Base-by-base conservation (phyloP, 176 grass and related monocot species). In the Chrysopogon serrulatus region DNA sequence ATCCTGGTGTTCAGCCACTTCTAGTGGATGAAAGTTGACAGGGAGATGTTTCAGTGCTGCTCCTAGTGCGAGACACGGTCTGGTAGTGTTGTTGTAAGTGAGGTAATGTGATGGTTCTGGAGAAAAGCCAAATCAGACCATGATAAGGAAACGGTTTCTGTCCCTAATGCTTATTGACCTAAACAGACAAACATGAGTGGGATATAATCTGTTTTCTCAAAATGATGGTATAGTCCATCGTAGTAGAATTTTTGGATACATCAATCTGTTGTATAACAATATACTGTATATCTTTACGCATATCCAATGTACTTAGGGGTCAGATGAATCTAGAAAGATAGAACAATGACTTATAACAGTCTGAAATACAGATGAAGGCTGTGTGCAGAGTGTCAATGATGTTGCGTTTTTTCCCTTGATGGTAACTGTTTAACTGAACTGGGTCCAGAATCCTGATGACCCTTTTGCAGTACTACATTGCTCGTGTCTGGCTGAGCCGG, bases 1-100 rank as follows among this genome's bases (percentile, higher is more conserved):
- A 77, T 75, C 62, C 83, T 85, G 71, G 21, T 70, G 71, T 31
- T 32, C 74, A 69, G 54, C 86, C 92, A 82, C 92, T 91, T 84
- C 56, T 94, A 70, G 40, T 18, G 49, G 83, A 54, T 28, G 87
- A 73, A 63, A 78, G 40, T 78, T 89, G 80, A 89, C 31, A 40
- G 16, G 4, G 24, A 68, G 53, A 12, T 27, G 30, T 67, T 71
- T 12, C 12, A 30, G 26, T 36, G 13, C n/a, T 62, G 26, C 5
- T 42, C 10, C 10, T 41, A 18, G 21, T 48, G 65, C 23, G 47
- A 45, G 83, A 68, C 65, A 84, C n/a, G n/a, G 43, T 76, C 71
- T 60, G 81, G 47, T 65, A 42, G 18, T 66, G 14, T 10, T 80
- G 42, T 64, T 45, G 33, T 72, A 66, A 19, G 18, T 85, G 60